phyloP scores from a whole-genome alignment of 202 grass and related monocot species.

The Elaeis oleifera region DNA sequence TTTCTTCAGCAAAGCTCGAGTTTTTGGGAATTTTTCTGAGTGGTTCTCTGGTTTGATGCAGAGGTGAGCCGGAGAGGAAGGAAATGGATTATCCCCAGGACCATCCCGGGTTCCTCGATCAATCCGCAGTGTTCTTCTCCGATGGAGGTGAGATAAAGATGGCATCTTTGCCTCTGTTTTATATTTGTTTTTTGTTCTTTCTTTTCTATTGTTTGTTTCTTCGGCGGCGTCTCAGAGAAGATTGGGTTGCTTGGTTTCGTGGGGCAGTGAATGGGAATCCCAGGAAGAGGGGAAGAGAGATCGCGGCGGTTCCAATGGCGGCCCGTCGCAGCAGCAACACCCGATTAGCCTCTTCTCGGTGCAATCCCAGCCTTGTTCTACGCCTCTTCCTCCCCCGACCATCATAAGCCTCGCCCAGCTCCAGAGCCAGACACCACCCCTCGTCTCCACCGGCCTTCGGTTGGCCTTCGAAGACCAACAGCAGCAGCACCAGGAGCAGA shows the following conservation, averaged over 20 bases:
- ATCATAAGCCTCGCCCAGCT: conserved; percentile 32
- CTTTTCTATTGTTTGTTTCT: neutral
- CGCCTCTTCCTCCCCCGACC: conserved; percentile 5
- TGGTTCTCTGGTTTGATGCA: conserved; percentile 30
- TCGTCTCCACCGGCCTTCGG: conserved; percentile 76
- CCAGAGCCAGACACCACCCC: conserved; percentile 24
- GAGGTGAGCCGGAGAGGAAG: conserved; percentile 58
- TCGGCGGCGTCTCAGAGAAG: neutral
- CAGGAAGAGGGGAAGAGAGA: conserved; percentile 60
- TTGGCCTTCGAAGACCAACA: conserved; percentile 46
- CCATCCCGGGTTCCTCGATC: conserved; percentile 13
- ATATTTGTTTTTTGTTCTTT: neutral
- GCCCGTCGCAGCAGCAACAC: conserved; percentile 14
- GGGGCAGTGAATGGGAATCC: conserved; percentile 42
- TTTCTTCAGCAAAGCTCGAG: too few species aligned
- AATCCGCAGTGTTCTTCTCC: conserved; percentile 28
- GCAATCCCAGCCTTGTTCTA: conserved; percentile 24
- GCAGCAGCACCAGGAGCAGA: too few species aligned
- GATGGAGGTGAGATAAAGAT: conserved; percentile 36
- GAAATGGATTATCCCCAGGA: conserved; percentile 56
- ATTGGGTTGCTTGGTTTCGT: conserved; percentile 3
- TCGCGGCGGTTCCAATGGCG: conserved; percentile 11
- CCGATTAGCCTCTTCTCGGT: conserved; percentile 19
- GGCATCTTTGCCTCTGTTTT: neutral
- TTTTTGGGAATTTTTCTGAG: conserved; percentile 13